phyloP scores from a whole-genome alignment of 2,329 filamentous ascomycete species.

The Aspergillus ruber region DNA sequence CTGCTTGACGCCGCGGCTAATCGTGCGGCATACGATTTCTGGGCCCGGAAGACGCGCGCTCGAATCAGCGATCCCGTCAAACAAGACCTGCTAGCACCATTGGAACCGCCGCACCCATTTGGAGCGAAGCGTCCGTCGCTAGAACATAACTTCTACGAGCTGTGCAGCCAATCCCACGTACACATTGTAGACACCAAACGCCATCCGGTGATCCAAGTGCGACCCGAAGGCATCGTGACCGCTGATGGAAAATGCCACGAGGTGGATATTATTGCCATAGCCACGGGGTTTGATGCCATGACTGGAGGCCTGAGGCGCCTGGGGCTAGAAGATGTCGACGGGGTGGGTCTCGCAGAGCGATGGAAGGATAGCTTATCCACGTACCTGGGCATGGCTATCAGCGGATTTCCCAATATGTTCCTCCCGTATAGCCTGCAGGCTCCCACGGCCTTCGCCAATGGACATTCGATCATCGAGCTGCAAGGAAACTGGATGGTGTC shows the following conservation, averaged over 20 bases:
- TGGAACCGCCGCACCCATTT: constrained; percentile 49
- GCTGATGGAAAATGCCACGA: constrained; percentile 31
- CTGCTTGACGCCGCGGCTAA: constrained; percentile 45
- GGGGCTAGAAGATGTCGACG: constrained; percentile 24
- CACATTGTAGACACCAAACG: constrained; percentile 41
- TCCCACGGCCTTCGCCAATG: constrained; percentile 52
- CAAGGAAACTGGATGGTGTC: constrained; percentile 53
- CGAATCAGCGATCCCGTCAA: constrained; percentile 47
- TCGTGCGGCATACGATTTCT: constrained; percentile 49
- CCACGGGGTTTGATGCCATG: constrained; percentile 37
- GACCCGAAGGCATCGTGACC: constrained; percentile 34
- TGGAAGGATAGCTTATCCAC: constrained; percentile 32
- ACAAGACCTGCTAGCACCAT: constrained; percentile 49
- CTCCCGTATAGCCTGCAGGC: constrained; percentile 51
- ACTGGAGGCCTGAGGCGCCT: constrained; percentile 33
- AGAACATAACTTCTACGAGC: constrained; percentile 48
- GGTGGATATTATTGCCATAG: constrained; percentile 35
- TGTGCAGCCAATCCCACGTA: constrained; percentile 43
- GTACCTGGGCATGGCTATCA: constrained; percentile 37
- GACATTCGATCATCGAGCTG: constrained; percentile 47
- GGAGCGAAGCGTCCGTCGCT: constrained; percentile 48
- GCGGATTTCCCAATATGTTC: constrained; percentile 47
- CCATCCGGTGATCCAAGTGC: constrained; percentile 37
- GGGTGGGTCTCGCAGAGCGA: constrained; percentile 25
- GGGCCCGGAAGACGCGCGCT: constrained; percentile 46